Conservation (phyloP, 148 eudicot species). For the Rhododendron kiyosumense region DNA sequence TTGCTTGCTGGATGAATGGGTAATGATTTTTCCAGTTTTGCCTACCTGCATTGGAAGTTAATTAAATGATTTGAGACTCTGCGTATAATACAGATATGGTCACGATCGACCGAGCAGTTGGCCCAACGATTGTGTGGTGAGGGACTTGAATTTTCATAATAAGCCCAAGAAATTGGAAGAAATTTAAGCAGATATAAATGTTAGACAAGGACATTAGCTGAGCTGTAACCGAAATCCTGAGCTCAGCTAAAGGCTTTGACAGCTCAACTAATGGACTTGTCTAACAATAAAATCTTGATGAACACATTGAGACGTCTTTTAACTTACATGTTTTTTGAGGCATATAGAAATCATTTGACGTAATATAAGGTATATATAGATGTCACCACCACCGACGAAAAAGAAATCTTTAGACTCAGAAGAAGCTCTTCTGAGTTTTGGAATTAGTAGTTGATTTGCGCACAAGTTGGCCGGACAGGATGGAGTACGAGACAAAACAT, state of each 20-base stretch:
- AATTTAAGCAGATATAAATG: neutral
- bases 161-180: neutral
- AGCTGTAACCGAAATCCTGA: too few relatives aligned
- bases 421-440: neutral
- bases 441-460: neutral
- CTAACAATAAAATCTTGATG: neutral
- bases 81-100: too few relatives aligned
- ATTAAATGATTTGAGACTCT: neutral
- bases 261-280: too few relatives aligned
- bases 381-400: neutral
- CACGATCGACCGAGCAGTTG: neutral
- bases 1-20: slow-evolving; percentile 56
- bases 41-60: slow-evolving; percentile 22
- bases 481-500: neutral
- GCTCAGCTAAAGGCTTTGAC: too few relatives aligned
- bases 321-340: too few relatives aligned
- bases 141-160: neutral
- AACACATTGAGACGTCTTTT: neutral
- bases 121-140: neutral
- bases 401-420: neutral
- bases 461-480: neutral
- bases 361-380: neutral
- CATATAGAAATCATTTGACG: too few relatives aligned
- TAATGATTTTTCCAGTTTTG: slow-evolving; percentile 28
- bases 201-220: too few relatives aligned